Percentiles rank a stretch among this genome's conserved stretches.
Conservation (phyloP, 129 eudicot species). For the Centrapalus pauciflorus region DNA sequence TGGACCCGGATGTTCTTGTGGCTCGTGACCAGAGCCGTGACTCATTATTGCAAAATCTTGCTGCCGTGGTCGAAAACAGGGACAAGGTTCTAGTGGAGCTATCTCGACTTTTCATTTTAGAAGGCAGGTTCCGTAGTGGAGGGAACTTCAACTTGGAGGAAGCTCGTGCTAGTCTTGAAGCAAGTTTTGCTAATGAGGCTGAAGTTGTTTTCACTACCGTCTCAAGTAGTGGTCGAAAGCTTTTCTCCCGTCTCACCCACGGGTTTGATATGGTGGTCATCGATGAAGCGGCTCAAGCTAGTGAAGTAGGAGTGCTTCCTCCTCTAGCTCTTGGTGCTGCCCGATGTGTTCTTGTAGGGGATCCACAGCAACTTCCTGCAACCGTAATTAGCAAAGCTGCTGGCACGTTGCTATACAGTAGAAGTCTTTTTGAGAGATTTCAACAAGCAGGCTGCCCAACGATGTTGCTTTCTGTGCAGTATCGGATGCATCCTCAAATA, state of each 20-base stretch:
- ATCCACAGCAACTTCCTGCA: slow-evolving; percentile 99
- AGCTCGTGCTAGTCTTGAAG: slow-evolving; percentile 95
- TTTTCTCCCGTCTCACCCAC: slow-evolving; percentile 91
- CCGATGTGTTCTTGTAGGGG: slow-evolving; percentile 98
- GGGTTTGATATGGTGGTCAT: slow-evolving; percentile 99
- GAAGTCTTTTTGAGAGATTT: slow-evolving; percentile 94
- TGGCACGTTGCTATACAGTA: slow-evolving; percentile 89
- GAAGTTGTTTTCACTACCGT: slow-evolving; percentile 96
- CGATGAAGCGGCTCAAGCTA: slow-evolving; percentile 99
- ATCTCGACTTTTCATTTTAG: slow-evolving; percentile 81
- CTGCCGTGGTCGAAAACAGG: slow-evolving; percentile 89
- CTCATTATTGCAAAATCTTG: slow-evolving; percentile 73
- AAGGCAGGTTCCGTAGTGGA: slow-evolving; percentile 70
- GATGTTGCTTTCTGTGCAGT: slow-evolving; percentile 89
- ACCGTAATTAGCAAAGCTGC: slow-evolving; percentile 99
- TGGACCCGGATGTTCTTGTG: slow-evolving; percentile 86
- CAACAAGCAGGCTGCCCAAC: slow-evolving; percentile 99
- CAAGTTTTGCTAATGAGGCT: slow-evolving; percentile 98
- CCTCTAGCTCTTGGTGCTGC: slow-evolving; percentile 99
- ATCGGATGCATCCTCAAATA: slow-evolving; percentile 95
- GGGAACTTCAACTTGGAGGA: slow-evolving; percentile 78
- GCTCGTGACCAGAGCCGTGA: slow-evolving; percentile 97
- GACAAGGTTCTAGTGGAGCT: slow-evolving; percentile 87
- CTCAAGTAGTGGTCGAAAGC: slow-evolving; percentile 89
- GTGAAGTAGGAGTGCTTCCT: slow-evolving; percentile 93